Base-by-base conservation (phyloP, 2,329 filamentous ascomycete genomes). In the Pseudogymnoascus sp. region DNA sequence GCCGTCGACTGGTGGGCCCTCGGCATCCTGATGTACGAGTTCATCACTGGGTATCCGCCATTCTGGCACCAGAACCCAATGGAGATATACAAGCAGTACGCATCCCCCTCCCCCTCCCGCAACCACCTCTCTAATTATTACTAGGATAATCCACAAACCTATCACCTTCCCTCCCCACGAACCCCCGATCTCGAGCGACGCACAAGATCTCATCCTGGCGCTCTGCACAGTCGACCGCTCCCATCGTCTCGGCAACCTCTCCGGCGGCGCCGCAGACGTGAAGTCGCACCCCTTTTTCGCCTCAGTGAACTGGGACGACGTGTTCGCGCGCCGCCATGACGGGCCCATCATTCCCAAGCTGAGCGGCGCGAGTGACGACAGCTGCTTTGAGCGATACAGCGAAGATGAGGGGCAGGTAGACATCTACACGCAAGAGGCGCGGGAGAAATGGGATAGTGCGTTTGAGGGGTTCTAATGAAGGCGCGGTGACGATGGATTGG, bases 1-100 rank as follows among this genome's bases (percentile, higher is more conserved):
- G 88, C 89, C 11, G 89, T 93, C 36, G 89, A 93, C 77, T 93
- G 89, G 89, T 93, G 90, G 90, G 89, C 90, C 0, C 79, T 94
- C 67, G 90, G 90, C 26, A 92, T 93, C 66, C 75, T 94, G 62
- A 86, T 93, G 63, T 93, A 91, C 73, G 90, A 94, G 71, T 93
- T 93, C 71, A 76, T 93, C 58, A 91, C 90, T 8, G 90, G 90
- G 29, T 92, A 92, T 70, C 90, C 90, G 11, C 90, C 90, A 0
- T 94, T 93, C 71, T 94, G 89, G 88, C 87, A 92, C 70, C 86
- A 90, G 66, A 93, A 92, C 66, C 89, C 89, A 1, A 89, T 93
- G 66, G 90, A 92, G 72, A 93, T 93, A 63, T 93, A 93, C 75
- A 90, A 91, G 72, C 85, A 88, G 84, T 86, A 69, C 67, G 81